Evolutionary conservation across 164 flowering plant genomes (phyloP), one percentile per base, ranked within the genome.

Genomic region (Saururus chinensis): DNA sequence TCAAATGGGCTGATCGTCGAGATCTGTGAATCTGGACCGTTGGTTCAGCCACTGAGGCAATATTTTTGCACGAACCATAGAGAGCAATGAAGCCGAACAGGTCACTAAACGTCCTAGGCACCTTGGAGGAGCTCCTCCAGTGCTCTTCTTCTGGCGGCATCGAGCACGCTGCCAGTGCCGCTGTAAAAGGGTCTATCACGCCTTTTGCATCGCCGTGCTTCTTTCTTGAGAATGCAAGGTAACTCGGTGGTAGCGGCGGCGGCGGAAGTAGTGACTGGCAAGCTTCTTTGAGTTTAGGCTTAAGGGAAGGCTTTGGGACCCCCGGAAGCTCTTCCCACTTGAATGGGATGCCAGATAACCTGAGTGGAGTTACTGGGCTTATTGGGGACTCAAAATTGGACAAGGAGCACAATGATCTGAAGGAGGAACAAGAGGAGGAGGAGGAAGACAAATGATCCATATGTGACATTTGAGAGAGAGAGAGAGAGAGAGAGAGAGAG

Each of bases 261-360:
- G 53, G 65, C 14, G 53, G 24, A 30, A 23, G 57, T 10, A n/a
- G 56, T 20, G 56, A 30, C n/a, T 19, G 54, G 30, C n/a, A 17
- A 17, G 49, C 14, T 14, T 25, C 13, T 26, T 25, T 24, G 55
- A 26, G 19, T 24, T 26, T 61, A 23, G 35, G 17, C 35, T n/a
- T 23, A 11, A 40, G 40, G 40, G 64, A n/a, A n/a, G 53, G 45
- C 48, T 62, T 62, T 7, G 65, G 65, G 10, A 62, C 42, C 22
- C 65, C 65, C 1, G 65, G 65, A 24, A 52, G 65, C n/a, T 62
- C 42, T 35, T 62, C 65, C 65, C 65, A 62, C 40, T 56, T 51
- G 65, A 62, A 62, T 19, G 65, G 65, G 48, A 62, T 35, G 57
- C 65, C 65, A 22, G 57, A 62, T 21, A 51, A 61, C 10, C 10